Percentiles rank a stretch among this genome's conserved stretches.
Conservation (phyloP, 306 rosid species). For the Fragaria vesca region DNA sequence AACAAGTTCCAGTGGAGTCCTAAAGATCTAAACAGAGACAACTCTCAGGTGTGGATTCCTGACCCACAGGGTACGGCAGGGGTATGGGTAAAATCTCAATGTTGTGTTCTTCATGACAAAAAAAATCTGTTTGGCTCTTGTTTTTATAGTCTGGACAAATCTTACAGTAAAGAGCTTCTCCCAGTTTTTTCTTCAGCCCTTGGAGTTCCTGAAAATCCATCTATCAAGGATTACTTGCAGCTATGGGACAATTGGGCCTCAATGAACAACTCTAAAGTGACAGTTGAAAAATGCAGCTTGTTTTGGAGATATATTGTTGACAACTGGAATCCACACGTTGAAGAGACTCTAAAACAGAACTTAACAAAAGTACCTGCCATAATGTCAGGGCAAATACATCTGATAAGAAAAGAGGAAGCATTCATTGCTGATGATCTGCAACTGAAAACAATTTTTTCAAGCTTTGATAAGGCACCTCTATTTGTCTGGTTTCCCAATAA, state of each 20-base stretch:
- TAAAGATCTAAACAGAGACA: background rate
- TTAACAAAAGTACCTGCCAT: conserved; percentile 18
- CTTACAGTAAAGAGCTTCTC: conserved; percentile 15
- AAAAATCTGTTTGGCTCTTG: conserved; percentile 10
- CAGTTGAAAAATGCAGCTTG: conserved; percentile 4
- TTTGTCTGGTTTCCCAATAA: conserved; percentile 21
- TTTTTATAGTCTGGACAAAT: conserved; percentile 18
- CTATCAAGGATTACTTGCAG: conserved; percentile 11
- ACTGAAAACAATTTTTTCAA: conserved; percentile 11
- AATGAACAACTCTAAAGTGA: background rate
- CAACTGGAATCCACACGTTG: conserved; percentile 12
- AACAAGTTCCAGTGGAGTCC: conserved; percentile 16
- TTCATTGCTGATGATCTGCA: conserved; percentile 25
- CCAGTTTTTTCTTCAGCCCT: conserved; percentile 28
- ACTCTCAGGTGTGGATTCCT: conserved; percentile 29
- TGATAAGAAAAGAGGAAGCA: conserved; percentile 15
- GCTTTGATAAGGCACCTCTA: conserved; percentile 3
- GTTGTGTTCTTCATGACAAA: conserved; percentile 21
- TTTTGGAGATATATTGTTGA: conserved; percentile 6
- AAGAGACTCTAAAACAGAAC: background rate
- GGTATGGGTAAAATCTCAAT: conserved; percentile 17
- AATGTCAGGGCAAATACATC: background rate
- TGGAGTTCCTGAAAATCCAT: conserved; percentile 18
- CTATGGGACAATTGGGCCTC: conserved; percentile 27
- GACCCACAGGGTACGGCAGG: background rate